A percentile compares a stretch with the other conserved stretches of the same genome.
phyloP scores from a whole-genome alignment of 768 basidiomycete genomes.

The Exidia glandulosa region DNA sequence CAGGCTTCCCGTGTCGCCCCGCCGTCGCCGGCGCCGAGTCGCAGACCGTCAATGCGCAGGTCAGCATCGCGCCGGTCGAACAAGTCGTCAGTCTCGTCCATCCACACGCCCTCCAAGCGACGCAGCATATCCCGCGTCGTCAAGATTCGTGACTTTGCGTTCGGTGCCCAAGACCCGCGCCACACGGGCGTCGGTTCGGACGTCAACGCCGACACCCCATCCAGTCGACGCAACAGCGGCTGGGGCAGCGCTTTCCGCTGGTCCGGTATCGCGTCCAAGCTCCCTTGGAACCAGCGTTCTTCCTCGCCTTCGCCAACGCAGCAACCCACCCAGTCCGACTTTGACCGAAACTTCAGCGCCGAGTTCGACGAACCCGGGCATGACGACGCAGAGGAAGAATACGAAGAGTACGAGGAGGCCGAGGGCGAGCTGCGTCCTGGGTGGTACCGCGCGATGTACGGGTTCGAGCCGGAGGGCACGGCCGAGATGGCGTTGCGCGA shows the following conservation, averaged over 20 bases:
- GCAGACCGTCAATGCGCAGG: background rate
- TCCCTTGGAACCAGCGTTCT: slow-evolving; percentile 24
- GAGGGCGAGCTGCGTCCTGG: slow-evolving; percentile 46
- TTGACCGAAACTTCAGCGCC: slow-evolving; percentile 19
- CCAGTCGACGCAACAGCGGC: background rate
- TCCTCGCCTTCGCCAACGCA: slow-evolving; percentile 22
- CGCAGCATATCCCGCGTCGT: slow-evolving; percentile 13
- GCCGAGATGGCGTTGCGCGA: slow-evolving; percentile 76
- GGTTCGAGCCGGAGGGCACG: slow-evolving; percentile 69
- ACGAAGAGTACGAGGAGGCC: slow-evolving; percentile 4
- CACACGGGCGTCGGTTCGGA: slow-evolving; percentile 28
- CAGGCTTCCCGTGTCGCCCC: background rate
- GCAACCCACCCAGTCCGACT: slow-evolving; percentile 12
- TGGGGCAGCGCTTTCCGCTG: background rate
- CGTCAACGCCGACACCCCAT: background rate
- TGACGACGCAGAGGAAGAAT: slow-evolving; percentile 14
- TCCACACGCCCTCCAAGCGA: background rate
- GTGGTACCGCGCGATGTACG: slow-evolving; percentile 64
- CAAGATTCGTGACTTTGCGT: slow-evolving; percentile 43
- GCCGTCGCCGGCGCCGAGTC: slow-evolving; percentile 1
- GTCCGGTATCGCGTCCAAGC: slow-evolving; percentile 10
- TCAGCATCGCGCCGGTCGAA: background rate
- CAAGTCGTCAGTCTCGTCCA: background rate
- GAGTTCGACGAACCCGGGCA: slow-evolving; percentile 14
- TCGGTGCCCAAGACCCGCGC: slow-evolving; percentile 28